Base-by-base conservation (phyloP, 345 rosid species). In the Pelargonium nanum region DNA sequence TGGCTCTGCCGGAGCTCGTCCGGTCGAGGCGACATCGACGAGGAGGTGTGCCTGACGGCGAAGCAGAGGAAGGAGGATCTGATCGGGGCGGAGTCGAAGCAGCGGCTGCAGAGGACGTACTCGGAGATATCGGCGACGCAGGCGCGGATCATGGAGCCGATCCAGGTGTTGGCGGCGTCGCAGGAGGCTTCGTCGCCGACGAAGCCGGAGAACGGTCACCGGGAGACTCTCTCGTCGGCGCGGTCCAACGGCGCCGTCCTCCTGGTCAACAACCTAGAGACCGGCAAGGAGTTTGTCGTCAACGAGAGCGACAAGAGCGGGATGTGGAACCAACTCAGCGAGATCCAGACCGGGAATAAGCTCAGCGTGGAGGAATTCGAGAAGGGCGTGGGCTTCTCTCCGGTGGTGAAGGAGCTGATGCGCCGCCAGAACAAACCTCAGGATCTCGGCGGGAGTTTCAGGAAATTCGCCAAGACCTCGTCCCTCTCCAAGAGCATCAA, bases 281-380 rank as follows among this genome's bases (percentile, higher is more conserved):
- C 96, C 0, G 94, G 94, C 1, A 84, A 83, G 67, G 97, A 89
- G 70, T 93, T 93, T 22, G 59, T 93, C 2, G 97, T 93, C 4
- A 87, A 93, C 1, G 97, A 87, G 74, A 83, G 75, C 26, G 77
- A 75, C 25, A 84, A 84, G 50, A 76, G 85, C 52, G 97, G 96
- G 19, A 79, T 68, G 83, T 93, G 99, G 96, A 93, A 89, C 60
- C 77, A 83, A 53, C 78, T 93, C 16, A 93, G 96, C 53, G 99
- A 93, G 81, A 70, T 93, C 23, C 97, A 93, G 61, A 93, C 99
- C 0, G 99, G 97, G 59, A 87, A 93, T 72, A 85, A 89, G 53
- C 65, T 93, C 20, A 93, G 95, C 1, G 77, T 89, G 87, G 96
- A 89, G 25, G 99, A 93, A 59, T 89, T 89, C 32, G 97, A 93